A percentile compares a stretch with the other conserved stretches of the same genome.
Evolutionary conservation across 2,329 filamentous ascomycete genomes (phyloP).

Genomic region (Ophiocordyceps unilateralis): DNA sequence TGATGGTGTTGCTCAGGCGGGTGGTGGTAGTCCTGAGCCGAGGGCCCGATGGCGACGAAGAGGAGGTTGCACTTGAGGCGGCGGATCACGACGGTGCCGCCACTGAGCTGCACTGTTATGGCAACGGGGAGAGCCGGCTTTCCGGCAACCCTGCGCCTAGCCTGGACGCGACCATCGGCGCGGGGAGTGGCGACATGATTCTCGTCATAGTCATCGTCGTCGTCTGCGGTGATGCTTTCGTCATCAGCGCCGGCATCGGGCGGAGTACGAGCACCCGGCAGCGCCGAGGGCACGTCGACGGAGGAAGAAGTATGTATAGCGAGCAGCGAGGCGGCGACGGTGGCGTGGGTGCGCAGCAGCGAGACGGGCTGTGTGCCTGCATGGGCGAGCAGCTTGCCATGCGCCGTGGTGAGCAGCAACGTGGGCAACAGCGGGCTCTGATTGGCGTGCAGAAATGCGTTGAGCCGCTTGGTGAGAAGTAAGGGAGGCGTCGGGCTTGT

Average conservation of each 20-base stretch:
- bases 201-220: conserved; percentile 9
- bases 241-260: conserved; percentile 9
- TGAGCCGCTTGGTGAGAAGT: conserved; percentile 49
- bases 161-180: background rate
- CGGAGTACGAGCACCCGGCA: conserved; percentile 18
- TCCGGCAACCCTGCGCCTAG: conserved; percentile 2
- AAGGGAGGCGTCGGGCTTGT: conserved; percentile 31
- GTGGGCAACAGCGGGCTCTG: conserved; percentile 40
- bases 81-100: conserved; percentile 40
- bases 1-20: conserved; percentile 3
- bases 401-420: conserved; percentile 39
- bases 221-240: conserved; percentile 7
- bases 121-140: conserved; percentile 19
- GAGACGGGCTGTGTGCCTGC: conserved; percentile 37
- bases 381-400: conserved; percentile 47
- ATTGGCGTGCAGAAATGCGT: conserved; percentile 41
- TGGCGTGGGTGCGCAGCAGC: conserved; percentile 43
- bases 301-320: conserved; percentile 33
- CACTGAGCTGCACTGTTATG: conserved; percentile 41
- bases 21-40: conserved; percentile 10
- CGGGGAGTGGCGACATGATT: conserved; percentile 7
- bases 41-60: conserved; percentile 41
- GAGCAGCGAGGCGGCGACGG: conserved; percentile 45
- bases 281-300: conserved; percentile 21
- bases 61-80: conserved; percentile 40